Evolutionary conservation across 31 red algal species (phyloP).

Genomic region (Porphyra umbilicalis): DNA sequence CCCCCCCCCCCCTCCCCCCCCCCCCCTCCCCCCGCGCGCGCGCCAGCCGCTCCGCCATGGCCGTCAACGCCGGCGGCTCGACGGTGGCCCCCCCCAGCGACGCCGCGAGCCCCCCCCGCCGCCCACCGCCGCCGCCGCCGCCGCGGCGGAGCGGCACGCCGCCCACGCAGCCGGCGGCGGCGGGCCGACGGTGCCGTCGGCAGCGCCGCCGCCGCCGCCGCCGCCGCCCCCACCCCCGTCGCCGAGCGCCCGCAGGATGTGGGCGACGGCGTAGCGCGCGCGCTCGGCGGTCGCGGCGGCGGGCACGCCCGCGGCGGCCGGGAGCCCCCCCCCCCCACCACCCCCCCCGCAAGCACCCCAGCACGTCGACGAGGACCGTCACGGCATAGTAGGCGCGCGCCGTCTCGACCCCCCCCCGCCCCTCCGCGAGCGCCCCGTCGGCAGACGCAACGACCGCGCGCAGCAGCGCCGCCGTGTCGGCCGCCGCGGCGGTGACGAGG

Average conservation of each 20-base stretch:
- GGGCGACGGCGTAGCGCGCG: not conserved
- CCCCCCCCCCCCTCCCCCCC: not conserved
- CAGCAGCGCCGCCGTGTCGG: not conserved
- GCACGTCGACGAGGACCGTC: not conserved
- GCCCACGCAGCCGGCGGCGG: not conserved
- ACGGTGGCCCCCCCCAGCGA: not conserved
- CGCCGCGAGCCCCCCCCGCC: not conserved
- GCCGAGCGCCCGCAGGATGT: not conserved
- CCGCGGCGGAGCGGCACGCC: not conserved
- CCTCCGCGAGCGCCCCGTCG: not conserved
- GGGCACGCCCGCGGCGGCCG: not conserved
- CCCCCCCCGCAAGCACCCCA: not conserved
- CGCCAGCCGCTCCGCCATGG: not conserved
- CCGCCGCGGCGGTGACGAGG: not conserved
- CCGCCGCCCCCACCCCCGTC: not conserved
- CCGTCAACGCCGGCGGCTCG: not conserved
- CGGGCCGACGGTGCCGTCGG: not conserved
- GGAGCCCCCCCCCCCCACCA: not conserved
- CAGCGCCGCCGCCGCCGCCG: not conserved
- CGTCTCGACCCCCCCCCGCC: not conserved
- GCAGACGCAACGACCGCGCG: not conserved
- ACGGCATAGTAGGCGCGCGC: not conserved
- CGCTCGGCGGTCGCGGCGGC: not conserved
- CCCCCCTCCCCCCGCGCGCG: not conserved
- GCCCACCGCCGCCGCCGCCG: not conserved